Evolutionary conservation across 371 early-diverging fungal species (phyloP).

Genomic region (Choanephora cucurbitarum): DNA sequence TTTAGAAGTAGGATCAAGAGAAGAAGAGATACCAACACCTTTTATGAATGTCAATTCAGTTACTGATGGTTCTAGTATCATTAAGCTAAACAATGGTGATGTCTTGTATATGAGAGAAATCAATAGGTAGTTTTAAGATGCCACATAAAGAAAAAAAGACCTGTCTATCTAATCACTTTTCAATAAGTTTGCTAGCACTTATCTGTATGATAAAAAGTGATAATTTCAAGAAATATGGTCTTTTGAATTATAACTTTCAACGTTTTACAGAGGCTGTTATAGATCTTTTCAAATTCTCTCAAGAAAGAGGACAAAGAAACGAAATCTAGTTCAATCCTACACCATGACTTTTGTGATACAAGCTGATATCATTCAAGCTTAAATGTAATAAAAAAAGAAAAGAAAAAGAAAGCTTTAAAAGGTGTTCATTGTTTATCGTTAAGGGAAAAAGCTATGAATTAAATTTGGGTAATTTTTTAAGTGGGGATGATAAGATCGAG

Average conservation of each 20-base stretch:
- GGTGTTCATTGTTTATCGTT: too few relatives aligned
- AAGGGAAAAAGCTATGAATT: too few relatives aligned
- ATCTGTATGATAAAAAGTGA: slow-evolving; percentile 82
- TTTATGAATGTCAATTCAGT: too few relatives aligned
- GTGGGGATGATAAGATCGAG: slow-evolving; percentile 36
- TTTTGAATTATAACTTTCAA: slow-evolving; percentile 86
- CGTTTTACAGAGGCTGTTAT: slow-evolving; percentile 69
- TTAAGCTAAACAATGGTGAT: slow-evolving; percentile 79
- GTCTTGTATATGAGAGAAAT: slow-evolving; percentile 79
- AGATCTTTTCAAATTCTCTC: slow-evolving; percentile 38
- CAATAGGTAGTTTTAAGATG: slow-evolving; percentile 65
- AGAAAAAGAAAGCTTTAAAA: too few relatives aligned
- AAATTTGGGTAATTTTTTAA: slow-evolving; percentile 43
- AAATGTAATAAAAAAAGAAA: too few relatives aligned
- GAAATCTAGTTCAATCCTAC: too few relatives aligned
- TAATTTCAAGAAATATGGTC: slow-evolving; percentile 82
- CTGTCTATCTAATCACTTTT: background rate
- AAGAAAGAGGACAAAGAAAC: slow-evolving; percentile 1
- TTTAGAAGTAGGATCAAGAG: background rate
- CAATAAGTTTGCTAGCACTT: slow-evolving; percentile 64
- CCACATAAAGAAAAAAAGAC: background rate
- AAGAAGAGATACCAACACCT: too few relatives aligned
- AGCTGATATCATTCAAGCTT: too few relatives aligned
- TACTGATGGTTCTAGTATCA: slow-evolving; percentile 37
- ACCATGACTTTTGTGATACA: too few relatives aligned